A percentile compares a stretch with the other conserved stretches of the same genome.
Evolutionary conservation across 495 filamentous ascomycete genomes (phyloP).

Genomic region (Tirmania nivea): DNA sequence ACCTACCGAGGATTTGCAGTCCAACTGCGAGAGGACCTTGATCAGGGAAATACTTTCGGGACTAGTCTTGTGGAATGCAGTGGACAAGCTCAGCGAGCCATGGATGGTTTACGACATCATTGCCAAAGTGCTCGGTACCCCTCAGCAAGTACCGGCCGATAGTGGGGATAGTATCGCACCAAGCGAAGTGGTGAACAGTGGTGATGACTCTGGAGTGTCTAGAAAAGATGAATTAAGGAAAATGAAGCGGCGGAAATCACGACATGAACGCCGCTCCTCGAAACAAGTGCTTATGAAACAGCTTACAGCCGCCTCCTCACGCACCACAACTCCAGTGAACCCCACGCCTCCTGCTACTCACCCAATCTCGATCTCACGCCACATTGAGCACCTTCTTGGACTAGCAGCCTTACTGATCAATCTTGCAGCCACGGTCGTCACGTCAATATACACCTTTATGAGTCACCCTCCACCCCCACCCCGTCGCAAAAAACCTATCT

Average conservation of each 20-base stretch:
- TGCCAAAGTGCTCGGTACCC: slow-evolving; percentile 34
- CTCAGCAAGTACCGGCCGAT: slow-evolving; percentile 4
- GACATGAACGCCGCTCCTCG: neutral
- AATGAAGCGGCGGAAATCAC: slow-evolving; percentile 1
- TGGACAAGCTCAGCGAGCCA: slow-evolving; percentile 59
- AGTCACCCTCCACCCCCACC: neutral
- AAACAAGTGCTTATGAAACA: neutral
- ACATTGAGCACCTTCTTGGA: slow-evolving; percentile 4
- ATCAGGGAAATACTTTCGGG: slow-evolving; percentile 71
- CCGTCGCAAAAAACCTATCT: slow-evolving; percentile 4
- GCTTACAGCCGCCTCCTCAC: neutral
- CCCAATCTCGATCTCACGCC: neutral
- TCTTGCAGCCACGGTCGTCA: neutral
- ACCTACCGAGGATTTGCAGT: slow-evolving; percentile 80
- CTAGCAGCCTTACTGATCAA: neutral
- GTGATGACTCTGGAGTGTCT: slow-evolving; percentile 2
- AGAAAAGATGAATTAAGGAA: slow-evolving; percentile 4
- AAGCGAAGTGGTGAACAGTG: slow-evolving; percentile 13
- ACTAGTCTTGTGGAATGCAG: slow-evolving; percentile 54
- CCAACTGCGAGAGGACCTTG: slow-evolving; percentile 56
- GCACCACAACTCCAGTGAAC: slow-evolving; percentile 1
- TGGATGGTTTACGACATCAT: slow-evolving; percentile 69
- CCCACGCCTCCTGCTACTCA: slow-evolving; percentile 1
- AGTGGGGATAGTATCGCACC: slow-evolving; percentile 3
- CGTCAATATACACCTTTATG: slow-evolving; percentile 2